A percentile compares a stretch with the other conserved stretches of the same genome.
These are phyloP conservation scores for Brassica rapa DNA, from an alignment of 345 rosid species.

Conservation along the genomic window DNA sequence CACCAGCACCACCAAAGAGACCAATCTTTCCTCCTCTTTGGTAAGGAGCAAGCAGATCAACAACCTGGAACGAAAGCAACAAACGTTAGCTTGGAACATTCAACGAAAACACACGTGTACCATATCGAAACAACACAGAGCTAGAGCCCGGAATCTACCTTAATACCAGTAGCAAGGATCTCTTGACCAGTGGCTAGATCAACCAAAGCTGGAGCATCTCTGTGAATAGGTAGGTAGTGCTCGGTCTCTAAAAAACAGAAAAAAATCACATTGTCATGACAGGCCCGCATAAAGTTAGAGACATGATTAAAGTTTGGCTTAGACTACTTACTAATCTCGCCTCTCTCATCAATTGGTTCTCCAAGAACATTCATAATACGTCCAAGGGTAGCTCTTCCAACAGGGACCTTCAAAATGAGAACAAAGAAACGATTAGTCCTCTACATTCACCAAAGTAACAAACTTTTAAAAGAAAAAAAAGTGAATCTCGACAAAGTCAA, in stretches of 20 bases:
- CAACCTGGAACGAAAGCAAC: slow-evolving; percentile 54
- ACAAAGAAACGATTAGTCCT: background rate
- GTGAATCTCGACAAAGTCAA: background rate
- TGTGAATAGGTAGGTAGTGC: slow-evolving; percentile 86
- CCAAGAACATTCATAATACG: slow-evolving; percentile 98
- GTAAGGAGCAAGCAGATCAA: slow-evolving; percentile 97
- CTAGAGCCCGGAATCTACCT: slow-evolving; percentile 37
- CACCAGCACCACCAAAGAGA: slow-evolving; percentile 99
- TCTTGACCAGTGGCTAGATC: slow-evolving; percentile 95
- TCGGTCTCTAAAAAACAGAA: slow-evolving; percentile 64
- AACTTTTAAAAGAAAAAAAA: background rate
- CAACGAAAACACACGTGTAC: background rate
- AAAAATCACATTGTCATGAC: slow-evolving; percentile 1
- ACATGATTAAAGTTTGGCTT: background rate
- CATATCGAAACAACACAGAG: background rate
- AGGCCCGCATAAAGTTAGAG: background rate
- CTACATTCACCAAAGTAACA: background rate
- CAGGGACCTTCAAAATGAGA: slow-evolving; percentile 45
- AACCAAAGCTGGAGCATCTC: slow-evolving; percentile 94
- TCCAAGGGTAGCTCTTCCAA: slow-evolving; percentile 96
- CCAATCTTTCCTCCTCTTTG: slow-evolving; percentile 99
- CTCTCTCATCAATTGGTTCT: slow-evolving; percentile 95
- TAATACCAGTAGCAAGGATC: slow-evolving; percentile 95
- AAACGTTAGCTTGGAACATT: background rate
- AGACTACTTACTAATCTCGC: slow-evolving; percentile 70